These are phyloP conservation scores for Fusarium miscanthi DNA, from an alignment of 2,329 filamentous ascomycete species.

Conservation along the genomic window DNA sequence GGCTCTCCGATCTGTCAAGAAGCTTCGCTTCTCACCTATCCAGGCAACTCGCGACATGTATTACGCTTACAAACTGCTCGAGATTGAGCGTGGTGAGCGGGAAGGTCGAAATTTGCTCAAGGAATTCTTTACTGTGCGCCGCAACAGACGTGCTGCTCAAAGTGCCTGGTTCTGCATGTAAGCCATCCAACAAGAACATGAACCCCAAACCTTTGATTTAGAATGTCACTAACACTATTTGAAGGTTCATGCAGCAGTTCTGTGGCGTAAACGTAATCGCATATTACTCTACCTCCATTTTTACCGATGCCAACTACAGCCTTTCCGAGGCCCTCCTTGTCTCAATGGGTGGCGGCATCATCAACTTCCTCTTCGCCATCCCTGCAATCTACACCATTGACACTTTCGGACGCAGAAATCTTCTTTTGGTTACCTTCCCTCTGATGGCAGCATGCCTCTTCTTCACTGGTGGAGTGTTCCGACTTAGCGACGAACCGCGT, in stretches of 20 bases:
- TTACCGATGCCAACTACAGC: constrained; percentile 53
- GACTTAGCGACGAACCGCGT: constrained; percentile 45
- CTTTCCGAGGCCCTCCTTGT: constrained; percentile 60
- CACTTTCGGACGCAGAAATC: constrained; percentile 65
- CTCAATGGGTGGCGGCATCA: constrained; percentile 66
- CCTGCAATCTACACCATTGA: constrained; percentile 70
- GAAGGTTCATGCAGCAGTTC: constrained; percentile 52
- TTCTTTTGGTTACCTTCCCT: constrained; percentile 68
- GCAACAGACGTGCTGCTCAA: constrained; percentile 52
- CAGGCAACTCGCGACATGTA: constrained; percentile 64
- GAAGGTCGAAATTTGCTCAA: constrained; percentile 48
- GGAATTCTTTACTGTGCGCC: constrained; percentile 52
- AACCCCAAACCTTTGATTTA: neutral
- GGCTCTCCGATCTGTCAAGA: constrained; percentile 58
- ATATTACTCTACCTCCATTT: constrained; percentile 64
- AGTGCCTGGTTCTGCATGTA: constrained; percentile 53
- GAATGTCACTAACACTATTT: neutral
- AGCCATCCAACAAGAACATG: neutral
- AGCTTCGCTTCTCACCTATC: constrained; percentile 59
- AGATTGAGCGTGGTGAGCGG: constrained; percentile 47
- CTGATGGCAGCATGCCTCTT: constrained; percentile 67
- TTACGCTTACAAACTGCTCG: constrained; percentile 57
- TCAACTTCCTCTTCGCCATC: constrained; percentile 69
- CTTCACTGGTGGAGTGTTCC: constrained; percentile 63
- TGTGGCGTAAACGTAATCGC: constrained; percentile 65